Conservation (phyloP, 2,329 filamentous ascomycete species). For the Penicillium frequentans region DNA sequence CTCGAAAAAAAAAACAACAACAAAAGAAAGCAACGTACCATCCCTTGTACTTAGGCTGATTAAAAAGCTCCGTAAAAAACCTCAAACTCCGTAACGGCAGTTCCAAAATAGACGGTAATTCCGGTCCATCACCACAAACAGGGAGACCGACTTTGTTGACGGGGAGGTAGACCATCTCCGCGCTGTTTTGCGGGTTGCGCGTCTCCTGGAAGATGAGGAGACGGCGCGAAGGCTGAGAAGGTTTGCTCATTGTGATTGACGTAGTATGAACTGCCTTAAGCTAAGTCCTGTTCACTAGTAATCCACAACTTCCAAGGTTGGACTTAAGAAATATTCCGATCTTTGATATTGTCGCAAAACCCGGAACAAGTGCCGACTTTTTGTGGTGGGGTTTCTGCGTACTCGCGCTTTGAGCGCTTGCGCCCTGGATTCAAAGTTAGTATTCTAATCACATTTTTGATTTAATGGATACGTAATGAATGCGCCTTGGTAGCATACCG, state of each 20-base stretch:
- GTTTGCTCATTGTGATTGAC: not conserved
- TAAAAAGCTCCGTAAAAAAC: conserved; percentile 42
- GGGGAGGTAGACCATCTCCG: conserved; percentile 32
- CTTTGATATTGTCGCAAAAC: not conserved
- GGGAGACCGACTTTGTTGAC: conserved; percentile 40
- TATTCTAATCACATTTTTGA: not conserved
- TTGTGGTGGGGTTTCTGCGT: not conserved
- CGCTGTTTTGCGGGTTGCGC: conserved; percentile 29
- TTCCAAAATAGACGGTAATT: conserved; percentile 35
- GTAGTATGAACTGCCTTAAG: not conserved
- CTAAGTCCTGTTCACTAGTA: not conserved
- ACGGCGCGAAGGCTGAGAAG: conserved; percentile 10
- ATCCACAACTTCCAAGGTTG: not conserved
- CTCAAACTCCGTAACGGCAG: conserved; percentile 34
- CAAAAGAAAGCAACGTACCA: conserved; percentile 26
- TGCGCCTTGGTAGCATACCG: not conserved
- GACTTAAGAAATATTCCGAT: not conserved
- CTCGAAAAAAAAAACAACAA: not conserved
- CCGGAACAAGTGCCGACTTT: not conserved
- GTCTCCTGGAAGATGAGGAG: conserved; percentile 41
- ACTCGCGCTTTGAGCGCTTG: not conserved
- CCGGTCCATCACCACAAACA: conserved; percentile 33
- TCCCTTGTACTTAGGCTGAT: conserved; percentile 39
- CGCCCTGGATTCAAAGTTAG: not conserved
- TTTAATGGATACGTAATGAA: not conserved